These are phyloP conservation scores for Metschnikowia santaceciliae DNA, from an alignment of 805 yeast species.

Conservation along the genomic window DNA sequence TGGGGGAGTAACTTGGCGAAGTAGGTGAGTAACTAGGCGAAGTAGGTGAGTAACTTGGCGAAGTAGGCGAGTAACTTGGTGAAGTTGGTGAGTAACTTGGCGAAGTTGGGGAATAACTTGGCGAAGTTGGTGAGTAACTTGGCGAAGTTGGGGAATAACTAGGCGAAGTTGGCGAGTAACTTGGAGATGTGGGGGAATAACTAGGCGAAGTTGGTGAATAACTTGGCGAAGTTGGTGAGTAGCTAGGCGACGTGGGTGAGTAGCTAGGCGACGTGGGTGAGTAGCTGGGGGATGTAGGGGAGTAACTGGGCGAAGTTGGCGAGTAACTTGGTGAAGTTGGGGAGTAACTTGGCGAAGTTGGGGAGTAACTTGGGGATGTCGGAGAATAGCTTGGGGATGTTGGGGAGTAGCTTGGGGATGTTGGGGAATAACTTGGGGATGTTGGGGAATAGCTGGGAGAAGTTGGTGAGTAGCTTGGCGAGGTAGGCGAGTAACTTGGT, in stretches of 20 bases:
- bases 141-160: constrained; percentile 28
- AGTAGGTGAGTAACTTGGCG: constrained; percentile 23
- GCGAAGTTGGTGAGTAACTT: constrained; percentile 26
- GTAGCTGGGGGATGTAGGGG: constrained; percentile 78
- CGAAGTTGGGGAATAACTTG: constrained; percentile 25
- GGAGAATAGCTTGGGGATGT: constrained; percentile 64
- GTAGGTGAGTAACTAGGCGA: constrained; percentile 25
- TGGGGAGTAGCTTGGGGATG: constrained; percentile 75
- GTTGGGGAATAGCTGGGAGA: constrained; percentile 57
- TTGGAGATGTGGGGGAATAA: constrained; percentile 21
- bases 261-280: constrained; percentile 75
- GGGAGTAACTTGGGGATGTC: constrained; percentile 56
- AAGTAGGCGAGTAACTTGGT: constrained; percentile 25
- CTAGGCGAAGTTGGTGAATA: constrained; percentile 23
- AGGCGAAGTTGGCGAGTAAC: constrained; percentile 27
- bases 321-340: constrained; percentile 81
- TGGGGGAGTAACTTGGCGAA: constrained; percentile 19
- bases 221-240: constrained; percentile 69
- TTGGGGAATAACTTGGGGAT: constrained; percentile 72
- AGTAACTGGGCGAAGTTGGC: constrained; percentile 71
- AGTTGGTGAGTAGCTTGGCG: constrained; percentile 53
- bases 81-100: constrained; percentile 27
- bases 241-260: constrained; percentile 60
- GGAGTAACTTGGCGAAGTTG: constrained; percentile 65
- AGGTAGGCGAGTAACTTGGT: constrained; percentile 20